These are phyloP conservation scores for Cyclostephanos tholiformis DNA, from an alignment of 108 stramenopile genomes.

Conservation along the genomic window DNA sequence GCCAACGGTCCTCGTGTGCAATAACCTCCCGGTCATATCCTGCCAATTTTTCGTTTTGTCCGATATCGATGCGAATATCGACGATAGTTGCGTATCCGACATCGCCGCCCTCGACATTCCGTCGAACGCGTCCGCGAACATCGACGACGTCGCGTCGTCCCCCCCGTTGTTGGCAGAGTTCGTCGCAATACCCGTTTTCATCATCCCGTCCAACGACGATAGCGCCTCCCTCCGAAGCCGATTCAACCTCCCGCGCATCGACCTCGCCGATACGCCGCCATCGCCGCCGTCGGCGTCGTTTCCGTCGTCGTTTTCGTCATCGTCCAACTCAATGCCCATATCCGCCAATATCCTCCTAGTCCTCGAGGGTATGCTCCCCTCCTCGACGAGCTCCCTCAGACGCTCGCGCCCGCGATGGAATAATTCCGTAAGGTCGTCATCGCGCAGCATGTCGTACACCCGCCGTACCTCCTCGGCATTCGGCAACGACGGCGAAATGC, in stretches of 20 bases:
- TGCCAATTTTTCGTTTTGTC: conserved; percentile 85
- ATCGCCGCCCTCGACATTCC: conserved; percentile 64
- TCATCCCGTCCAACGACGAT: conserved; percentile 30
- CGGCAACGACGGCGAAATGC: conserved; percentile 15
- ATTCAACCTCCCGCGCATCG: conserved; percentile 37
- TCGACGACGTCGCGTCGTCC: conserved; percentile 10
- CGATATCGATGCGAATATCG: conserved; percentile 66
- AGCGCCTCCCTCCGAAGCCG: conserved; percentile 73
- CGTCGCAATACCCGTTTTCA: conserved; percentile 37
- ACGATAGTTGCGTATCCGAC: conserved; percentile 68
- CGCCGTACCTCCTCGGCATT: conserved; percentile 59
- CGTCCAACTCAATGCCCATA: conserved; percentile 65
- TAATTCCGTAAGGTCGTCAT: conserved; percentile 77
- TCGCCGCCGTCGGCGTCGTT: conserved; percentile 12
- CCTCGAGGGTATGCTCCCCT: conserved; percentile 56
- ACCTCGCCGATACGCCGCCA: conserved; percentile 5
- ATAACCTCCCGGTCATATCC: conserved; percentile 74
- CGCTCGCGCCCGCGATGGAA: conserved; percentile 66
- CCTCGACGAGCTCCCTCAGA: conserved; percentile 65
- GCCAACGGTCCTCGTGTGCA: conserved; percentile 75
- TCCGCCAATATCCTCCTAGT: conserved; percentile 62
- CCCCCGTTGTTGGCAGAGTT: conserved; percentile 18
- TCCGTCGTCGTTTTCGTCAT: conserved; percentile 21
- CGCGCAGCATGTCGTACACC: conserved; percentile 77
- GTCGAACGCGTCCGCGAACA: conserved; percentile 74